Percentiles rank a stretch among this genome's conserved stretches.
Conservation (phyloP, 495 filamentous ascomycete species). For the Chaetomidium leptoderma region DNA sequence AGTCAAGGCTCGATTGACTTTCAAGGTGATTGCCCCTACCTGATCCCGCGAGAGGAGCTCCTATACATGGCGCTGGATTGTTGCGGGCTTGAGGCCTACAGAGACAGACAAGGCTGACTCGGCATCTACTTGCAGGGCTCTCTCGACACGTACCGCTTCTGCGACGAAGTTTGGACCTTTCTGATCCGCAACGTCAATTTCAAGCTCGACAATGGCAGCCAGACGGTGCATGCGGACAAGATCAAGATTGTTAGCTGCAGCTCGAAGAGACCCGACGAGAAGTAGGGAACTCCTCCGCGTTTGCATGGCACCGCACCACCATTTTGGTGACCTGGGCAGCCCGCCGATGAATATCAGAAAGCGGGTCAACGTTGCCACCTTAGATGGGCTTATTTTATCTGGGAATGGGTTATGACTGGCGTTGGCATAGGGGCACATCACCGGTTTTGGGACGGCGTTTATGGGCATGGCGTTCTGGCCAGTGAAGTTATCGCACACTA, state of each 20-base stretch:
- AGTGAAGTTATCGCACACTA: neutral
- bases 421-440: neutral
- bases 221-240: constrained; percentile 59
- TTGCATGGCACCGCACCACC: too few species aligned
- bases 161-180: constrained; percentile 99
- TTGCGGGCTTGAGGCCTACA: too few species aligned
- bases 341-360: neutral
- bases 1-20: constrained; percentile 83
- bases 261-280: constrained; percentile 75
- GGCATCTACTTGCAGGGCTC: constrained; percentile 62
- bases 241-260: constrained; percentile 98
- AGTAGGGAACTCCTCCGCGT: constrained; percentile 24
- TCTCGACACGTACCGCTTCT: constrained; percentile 98
- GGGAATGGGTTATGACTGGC: constrained; percentile 4
- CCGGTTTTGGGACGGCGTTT: neutral
- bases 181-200: constrained; percentile 97
- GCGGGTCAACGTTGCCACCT: neutral
- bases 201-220: constrained; percentile 79
- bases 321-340: too few species aligned
- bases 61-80: too few species aligned
- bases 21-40: constrained; percentile 70
- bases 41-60: neutral
- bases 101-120: neutral
- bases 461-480: neutral
- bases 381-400: neutral